Percentiles rank a stretch among this genome's conserved stretches.
Evolutionary conservation across 805 yeast genomes (phyloP).

Genomic region (Komagataella kurtzmanii): DNA sequence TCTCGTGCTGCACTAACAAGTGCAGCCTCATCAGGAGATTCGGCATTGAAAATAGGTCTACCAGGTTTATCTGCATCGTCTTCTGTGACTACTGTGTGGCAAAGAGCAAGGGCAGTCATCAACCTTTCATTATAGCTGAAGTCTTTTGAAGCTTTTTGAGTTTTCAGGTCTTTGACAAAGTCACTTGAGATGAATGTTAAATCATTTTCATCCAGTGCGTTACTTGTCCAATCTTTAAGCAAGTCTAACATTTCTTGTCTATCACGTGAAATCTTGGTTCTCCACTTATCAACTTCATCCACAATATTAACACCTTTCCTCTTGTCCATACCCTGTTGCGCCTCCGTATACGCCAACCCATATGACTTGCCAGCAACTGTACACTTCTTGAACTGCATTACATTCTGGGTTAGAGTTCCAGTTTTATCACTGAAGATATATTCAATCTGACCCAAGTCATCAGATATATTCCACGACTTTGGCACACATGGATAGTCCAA

Average conservation of each 20-base stretch:
- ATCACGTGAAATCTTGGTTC: conserved; percentile 26
- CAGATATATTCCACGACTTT: conserved; percentile 73
- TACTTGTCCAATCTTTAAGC: conserved; percentile 25
- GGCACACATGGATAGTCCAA: conserved; percentile 71
- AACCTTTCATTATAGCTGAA: conserved; percentile 38
- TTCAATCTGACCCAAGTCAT: conserved; percentile 76
- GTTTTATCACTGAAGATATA: conserved; percentile 76
- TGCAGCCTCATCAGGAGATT: conserved; percentile 77
- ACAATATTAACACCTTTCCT: conserved; percentile 51
- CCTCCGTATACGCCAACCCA: conserved; percentile 70
- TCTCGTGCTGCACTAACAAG: conserved; percentile 68
- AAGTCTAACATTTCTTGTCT: conserved; percentile 30
- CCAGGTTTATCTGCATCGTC: conserved; percentile 18
- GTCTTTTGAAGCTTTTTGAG: conserved; percentile 22
- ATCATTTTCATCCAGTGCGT: conserved; percentile 33
- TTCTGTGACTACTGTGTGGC: conserved; percentile 68
- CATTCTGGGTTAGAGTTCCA: conserved; percentile 72
- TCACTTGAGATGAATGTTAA: conserved; percentile 53
- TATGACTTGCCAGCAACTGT: conserved; percentile 54
- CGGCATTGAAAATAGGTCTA: conserved; percentile 49
- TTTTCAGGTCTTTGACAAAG: conserved; percentile 35
- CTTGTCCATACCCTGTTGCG: conserved; percentile 58
- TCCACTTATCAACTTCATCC: conserved; percentile 28
- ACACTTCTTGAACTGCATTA: conserved; percentile 74
- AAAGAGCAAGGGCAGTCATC: conserved; percentile 53